Conservation (phyloP, 129 eudicot species). For the Oenanthe sinensis region DNA sequence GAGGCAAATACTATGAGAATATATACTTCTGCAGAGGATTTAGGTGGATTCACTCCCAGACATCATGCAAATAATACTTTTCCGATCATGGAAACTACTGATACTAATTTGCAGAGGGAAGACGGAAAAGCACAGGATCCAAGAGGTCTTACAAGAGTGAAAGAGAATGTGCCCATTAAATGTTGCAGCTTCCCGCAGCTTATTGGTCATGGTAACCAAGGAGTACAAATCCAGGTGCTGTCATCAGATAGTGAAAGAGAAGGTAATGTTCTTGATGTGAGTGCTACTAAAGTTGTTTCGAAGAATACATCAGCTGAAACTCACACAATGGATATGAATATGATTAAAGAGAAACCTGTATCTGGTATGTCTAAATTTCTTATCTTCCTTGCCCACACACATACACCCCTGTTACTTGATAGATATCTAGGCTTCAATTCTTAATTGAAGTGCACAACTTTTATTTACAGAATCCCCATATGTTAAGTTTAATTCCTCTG, state of each 20-base stretch:
- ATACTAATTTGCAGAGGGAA: background rate
- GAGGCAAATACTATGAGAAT: background rate
- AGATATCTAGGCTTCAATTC: background rate
- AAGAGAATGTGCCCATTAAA: slow-evolving; percentile 25
- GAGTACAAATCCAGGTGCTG: slow-evolving; percentile 26
- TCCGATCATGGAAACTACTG: slow-evolving; percentile 42
- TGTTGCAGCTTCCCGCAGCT: slow-evolving; percentile 20
- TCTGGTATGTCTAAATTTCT: slow-evolving; percentile 32
- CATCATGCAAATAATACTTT: slow-evolving; percentile 36
- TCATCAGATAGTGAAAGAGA: slow-evolving; percentile 44
- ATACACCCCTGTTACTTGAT: background rate
- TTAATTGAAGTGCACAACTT: background rate
- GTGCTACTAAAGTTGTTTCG: slow-evolving; percentile 25
- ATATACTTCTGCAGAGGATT: slow-evolving; percentile 9
- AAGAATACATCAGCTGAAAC: slow-evolving; percentile 76
- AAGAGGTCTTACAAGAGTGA: slow-evolving; percentile 14
- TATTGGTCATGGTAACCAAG: slow-evolving; percentile 30
- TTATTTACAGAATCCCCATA: background rate
- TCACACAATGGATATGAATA: slow-evolving; percentile 50
- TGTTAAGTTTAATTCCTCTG: background rate
- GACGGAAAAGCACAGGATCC: slow-evolving; percentile 24
- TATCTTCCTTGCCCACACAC: background rate
- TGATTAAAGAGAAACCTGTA: slow-evolving; percentile 27
- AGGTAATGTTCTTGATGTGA: slow-evolving; percentile 25
- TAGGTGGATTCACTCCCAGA: background rate